Base-by-base conservation (phyloP, 257 asterid species). In the Nicotiana tomentosiformis region DNA sequence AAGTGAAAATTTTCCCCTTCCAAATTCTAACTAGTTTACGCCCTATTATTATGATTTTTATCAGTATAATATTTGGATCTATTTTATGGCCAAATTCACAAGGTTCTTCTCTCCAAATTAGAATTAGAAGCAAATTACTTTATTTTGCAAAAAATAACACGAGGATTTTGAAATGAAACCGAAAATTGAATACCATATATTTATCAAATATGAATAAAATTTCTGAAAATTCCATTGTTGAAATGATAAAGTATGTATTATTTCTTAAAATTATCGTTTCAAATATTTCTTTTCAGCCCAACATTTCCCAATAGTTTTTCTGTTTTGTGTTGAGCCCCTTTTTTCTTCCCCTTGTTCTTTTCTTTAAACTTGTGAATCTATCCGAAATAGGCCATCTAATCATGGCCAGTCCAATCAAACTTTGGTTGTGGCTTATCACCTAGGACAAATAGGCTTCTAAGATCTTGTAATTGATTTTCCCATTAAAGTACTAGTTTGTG, bases 401-500 rank as follows among this genome's bases (percentile, higher is more conserved):
- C 84, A 85, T 77, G 29, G 51, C 51, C 11, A 30, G 87, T 87
- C 83, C 66, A 85, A 77, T 87, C 85, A 84, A 66, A 69, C 49
- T 58, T 81, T 83, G 57, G 18, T 81, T 83, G 66, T 37, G 65
- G 62, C 58, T 83, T 81, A 23, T 72, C 51, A 80, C 84, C 66
- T 77, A 70, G 66, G 86, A 83, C 66, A 84, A 82, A 83, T 60
- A 23, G 8, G 29, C 64, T 51, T 84, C 72, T 39, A 84, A 83
- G 80, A 66, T 83, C 78, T 83, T 77, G 55, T 18, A 30, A 76
- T 76, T 77, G 6, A 66, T 85, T 76, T 84, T 70, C 87, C 88
- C 80, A 83, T 86, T 77, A 78, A 83, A 82, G 86, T 74, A 86
- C 81, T 51, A 83, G 72, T 82, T 85, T 81, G 87, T 72, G 86